Percentiles rank a stretch among this genome's conserved stretches.
These are phyloP conservation scores for Globisporangium perplexum DNA, from an alignment of 352 stramenopile species.

Conservation along the genomic window DNA sequence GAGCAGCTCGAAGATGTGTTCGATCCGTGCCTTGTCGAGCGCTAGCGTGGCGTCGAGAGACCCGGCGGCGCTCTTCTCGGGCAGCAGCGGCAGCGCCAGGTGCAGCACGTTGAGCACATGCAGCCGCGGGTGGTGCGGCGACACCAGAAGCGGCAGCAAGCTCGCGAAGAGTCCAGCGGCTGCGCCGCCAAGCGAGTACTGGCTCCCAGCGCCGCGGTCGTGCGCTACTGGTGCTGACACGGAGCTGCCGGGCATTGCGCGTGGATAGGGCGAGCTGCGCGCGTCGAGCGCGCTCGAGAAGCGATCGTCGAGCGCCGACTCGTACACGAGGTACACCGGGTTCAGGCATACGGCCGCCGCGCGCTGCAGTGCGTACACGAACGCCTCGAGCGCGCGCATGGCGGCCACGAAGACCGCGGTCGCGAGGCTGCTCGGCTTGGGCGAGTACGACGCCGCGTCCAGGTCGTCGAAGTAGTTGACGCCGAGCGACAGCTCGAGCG, in stretches of 20 bases:
- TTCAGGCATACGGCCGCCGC: conserved; percentile 28
- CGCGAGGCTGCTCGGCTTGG: conserved; percentile 39
- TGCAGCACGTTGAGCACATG: conserved; percentile 60
- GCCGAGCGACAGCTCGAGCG: conserved; percentile 25
- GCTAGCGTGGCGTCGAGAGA: conserved; percentile 4
- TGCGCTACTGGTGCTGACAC: neutral
- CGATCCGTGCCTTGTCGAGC: conserved; percentile 37
- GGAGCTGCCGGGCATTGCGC: conserved; percentile 4
- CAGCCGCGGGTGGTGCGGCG: conserved; percentile 33
- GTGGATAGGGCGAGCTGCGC: conserved; percentile 29
- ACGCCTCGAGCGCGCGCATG: conserved; percentile 57
- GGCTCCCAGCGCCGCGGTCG: neutral
- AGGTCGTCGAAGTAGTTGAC: conserved; percentile 77
- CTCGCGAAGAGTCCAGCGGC: conserved; percentile 37
- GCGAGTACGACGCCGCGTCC: conserved; percentile 29
- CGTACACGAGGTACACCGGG: conserved; percentile 35
- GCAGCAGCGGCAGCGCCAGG: conserved; percentile 21
- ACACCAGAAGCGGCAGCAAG: conserved; percentile 45
- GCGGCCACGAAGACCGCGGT: conserved; percentile 50
- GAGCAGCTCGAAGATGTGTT: conserved; percentile 32
- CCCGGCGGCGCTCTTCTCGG: conserved; percentile 9
- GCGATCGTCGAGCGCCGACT: conserved; percentile 7
- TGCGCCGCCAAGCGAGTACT: conserved; percentile 36
- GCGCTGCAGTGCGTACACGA: conserved; percentile 38
- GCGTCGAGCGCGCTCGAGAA: conserved; percentile 24